phyloP scores from a whole-genome alignment of 75 land plant genomes.

The Azolla pinnata region DNA sequence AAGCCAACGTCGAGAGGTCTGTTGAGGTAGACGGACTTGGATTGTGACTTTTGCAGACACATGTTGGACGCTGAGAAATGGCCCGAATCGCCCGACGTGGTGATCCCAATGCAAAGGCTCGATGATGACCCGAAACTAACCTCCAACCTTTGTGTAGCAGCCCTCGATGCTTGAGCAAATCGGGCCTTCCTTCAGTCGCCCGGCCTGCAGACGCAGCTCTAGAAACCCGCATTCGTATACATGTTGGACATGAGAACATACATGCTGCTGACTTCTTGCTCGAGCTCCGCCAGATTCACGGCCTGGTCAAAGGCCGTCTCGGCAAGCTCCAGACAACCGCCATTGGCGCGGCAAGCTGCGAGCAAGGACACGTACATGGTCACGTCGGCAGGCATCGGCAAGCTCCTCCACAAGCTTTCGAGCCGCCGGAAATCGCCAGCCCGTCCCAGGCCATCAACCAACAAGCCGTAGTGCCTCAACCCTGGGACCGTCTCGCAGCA shows the following conservation, averaged over 20 bases:
- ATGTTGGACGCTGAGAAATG: too few species aligned
- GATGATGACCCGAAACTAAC: too few species aligned
- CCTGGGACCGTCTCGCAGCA: too few species aligned
- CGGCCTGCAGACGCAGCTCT: too few species aligned
- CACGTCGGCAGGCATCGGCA: slow-evolving; percentile 20
- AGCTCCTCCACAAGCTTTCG: slow-evolving; percentile 10
- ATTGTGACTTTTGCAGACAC: too few species aligned
- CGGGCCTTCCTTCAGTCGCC: too few species aligned
- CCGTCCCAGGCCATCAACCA: slow-evolving; percentile 19
- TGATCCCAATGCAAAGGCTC: too few species aligned
- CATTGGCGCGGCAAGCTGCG: slow-evolving; percentile 34
- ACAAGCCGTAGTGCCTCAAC: slow-evolving; percentile 8
- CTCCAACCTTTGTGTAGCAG: too few species aligned
- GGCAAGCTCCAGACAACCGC: slow-evolving; percentile 5
- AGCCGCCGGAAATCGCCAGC: slow-evolving; percentile 11
- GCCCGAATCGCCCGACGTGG: too few species aligned
- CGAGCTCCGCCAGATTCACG: slow-evolving; percentile 30
- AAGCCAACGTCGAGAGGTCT: too few species aligned
- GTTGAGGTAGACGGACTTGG: too few species aligned
- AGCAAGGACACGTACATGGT: slow-evolving; percentile 18
- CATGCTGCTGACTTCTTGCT: slow-evolving; percentile 47
- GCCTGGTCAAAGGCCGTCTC: slow-evolving; percentile 10
- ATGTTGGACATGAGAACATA: slow-evolving; percentile 57
- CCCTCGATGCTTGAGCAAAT: too few species aligned
- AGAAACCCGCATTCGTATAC: slow-evolving; percentile 35